Percentiles rank a stretch among this genome's conserved stretches.
Evolutionary conservation across 768 basidiomycete genomes (phyloP).

Genomic region (Lactarius hengduanensis): DNA sequence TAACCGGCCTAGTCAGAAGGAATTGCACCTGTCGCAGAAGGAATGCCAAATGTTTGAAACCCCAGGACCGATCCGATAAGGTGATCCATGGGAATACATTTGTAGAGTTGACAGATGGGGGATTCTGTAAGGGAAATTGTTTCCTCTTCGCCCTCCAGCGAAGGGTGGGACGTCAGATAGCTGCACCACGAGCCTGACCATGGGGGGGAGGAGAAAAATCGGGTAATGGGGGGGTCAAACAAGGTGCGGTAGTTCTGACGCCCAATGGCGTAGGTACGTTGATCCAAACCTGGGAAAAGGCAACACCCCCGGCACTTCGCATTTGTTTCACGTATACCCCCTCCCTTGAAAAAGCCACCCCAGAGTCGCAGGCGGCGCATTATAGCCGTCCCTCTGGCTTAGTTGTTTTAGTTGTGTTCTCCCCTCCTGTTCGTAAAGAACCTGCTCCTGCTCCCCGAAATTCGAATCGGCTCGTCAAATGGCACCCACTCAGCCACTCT

Average conservation of each 20-base stretch:
- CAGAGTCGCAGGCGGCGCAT: neutral
- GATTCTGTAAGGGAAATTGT: neutral
- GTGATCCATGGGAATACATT: neutral
- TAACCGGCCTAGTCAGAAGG: too few species aligned
- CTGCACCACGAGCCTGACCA: neutral
- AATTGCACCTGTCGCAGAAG: neutral
- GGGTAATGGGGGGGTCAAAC: neutral
- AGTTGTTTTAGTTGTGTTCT: neutral
- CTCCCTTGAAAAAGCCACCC: neutral
- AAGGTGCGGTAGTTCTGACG: neutral
- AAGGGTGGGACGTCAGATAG: neutral
- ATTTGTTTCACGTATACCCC: neutral
- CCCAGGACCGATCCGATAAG: neutral
- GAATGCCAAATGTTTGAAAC: neutral
- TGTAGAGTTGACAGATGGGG: neutral
- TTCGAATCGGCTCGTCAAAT: neutral
- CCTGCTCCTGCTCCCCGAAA: neutral
- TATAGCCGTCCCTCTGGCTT: neutral
- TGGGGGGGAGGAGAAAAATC: neutral
- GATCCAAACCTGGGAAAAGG: neutral
- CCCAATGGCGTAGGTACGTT: neutral
- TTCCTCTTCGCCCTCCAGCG: neutral
- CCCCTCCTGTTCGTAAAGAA: neutral
- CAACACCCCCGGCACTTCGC: too few species aligned
- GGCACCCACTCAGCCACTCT: neutral